A percentile compares a stretch with the other conserved stretches of the same genome.
Conservation (phyloP, 1,139 yeast species). For the Candida frijolesensis region DNA sequence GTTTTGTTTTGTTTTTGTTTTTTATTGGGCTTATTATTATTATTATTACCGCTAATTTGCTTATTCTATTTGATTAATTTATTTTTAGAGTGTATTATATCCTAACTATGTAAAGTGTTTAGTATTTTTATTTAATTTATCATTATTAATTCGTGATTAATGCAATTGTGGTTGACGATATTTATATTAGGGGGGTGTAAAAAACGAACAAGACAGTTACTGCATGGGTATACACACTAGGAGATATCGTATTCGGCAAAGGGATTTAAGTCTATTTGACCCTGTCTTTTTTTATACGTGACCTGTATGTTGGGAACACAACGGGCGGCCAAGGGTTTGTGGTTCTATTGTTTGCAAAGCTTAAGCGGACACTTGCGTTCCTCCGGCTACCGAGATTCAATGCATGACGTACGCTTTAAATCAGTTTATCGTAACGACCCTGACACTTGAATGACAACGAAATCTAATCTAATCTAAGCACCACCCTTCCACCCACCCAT, state of each 20-base stretch:
- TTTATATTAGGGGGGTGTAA: neutral
- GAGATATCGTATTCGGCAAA: neutral
- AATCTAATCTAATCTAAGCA: neutral
- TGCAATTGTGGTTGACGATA: neutral
- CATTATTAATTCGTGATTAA: neutral
- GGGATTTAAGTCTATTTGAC: neutral
- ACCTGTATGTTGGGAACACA: neutral
- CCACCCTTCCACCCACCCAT: no score
- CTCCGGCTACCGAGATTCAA: neutral
- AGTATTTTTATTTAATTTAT: neutral
- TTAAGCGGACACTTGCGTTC: neutral
- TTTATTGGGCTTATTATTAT: neutral
- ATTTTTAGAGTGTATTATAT: neutral
- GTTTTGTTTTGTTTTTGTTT: neutral
- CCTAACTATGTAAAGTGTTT: neutral
- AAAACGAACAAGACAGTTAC: neutral
- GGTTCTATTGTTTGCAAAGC: neutral
- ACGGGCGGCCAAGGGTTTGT: neutral
- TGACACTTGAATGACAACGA: neutral
- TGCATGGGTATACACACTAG: neutral
- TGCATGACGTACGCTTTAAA: neutral
- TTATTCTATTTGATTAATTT: neutral
- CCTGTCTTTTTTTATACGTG: neutral
- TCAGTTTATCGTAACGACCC: neutral
- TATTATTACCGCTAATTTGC: neutral